Conservation (phyloP, 768 basidiomycete genomes). For the Pholiota molesta region DNA sequence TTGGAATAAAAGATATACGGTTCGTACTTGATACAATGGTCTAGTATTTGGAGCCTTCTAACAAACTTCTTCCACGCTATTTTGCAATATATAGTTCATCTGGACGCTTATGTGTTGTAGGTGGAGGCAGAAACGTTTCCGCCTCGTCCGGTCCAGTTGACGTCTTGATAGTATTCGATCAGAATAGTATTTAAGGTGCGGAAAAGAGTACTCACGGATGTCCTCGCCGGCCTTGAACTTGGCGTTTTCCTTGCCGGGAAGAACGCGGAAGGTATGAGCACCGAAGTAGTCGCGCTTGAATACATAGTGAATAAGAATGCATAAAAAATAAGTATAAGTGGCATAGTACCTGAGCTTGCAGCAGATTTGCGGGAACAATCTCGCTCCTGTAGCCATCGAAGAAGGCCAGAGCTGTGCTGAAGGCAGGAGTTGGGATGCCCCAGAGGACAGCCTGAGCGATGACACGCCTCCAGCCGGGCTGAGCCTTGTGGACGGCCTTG, state of each 20-base stretch:
- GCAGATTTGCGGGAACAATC: slow-evolving; percentile 88
- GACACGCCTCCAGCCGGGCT: slow-evolving; percentile 97
- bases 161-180: slow-evolving; percentile 51
- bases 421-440: slow-evolving; percentile 98
- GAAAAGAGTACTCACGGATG: slow-evolving; percentile 67
- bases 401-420: slow-evolving; percentile 97
- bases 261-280: slow-evolving; percentile 95
- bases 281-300: slow-evolving; percentile 95
- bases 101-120: slow-evolving; percentile 58
- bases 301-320: not conserved
- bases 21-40: slow-evolving; percentile 19
- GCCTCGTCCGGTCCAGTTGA: slow-evolving; percentile 99
- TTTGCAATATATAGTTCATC: not conserved
- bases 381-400: slow-evolving; percentile 99
- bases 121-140: slow-evolving; percentile 91
- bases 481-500: slow-evolving; percentile 92
- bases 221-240: slow-evolving; percentile 80
- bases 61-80: slow-evolving; percentile 9
- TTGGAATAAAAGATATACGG: slow-evolving; percentile 11
- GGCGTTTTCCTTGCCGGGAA: slow-evolving; percentile 89
- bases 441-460: slow-evolving; percentile 95
- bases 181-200: not conserved
- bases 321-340: not conserved
- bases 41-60: slow-evolving; percentile 15
- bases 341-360: slow-evolving; percentile 82